phyloP scores from a whole-genome alignment of 805 yeast genomes.

The Diddensiella transvaalensis region DNA sequence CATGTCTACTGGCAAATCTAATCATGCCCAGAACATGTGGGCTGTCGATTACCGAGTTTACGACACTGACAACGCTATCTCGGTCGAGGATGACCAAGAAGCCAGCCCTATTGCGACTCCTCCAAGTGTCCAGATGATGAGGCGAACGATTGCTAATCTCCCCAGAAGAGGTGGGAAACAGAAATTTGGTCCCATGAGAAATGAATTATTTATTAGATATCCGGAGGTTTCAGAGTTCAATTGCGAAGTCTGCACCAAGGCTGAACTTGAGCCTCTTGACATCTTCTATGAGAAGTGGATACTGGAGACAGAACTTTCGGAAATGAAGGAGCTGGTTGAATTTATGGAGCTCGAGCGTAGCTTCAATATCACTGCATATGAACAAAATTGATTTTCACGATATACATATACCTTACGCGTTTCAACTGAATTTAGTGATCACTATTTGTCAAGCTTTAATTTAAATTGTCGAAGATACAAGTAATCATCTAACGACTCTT shows the following conservation, averaged over 20 bases:
- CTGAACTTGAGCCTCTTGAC: conserved; percentile 1
- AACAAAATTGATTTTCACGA: no score
- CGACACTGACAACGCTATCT: background rate
- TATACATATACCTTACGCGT: no score
- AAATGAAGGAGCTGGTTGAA: conserved; percentile 16
- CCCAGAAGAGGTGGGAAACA: conserved; percentile 11
- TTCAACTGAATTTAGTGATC: no score
- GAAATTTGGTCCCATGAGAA: conserved; percentile 7
- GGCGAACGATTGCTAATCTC: background rate
- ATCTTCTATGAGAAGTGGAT: conserved; percentile 11
- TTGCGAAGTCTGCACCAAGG: background rate
- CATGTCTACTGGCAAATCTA: background rate
- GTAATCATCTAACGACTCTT: conserved; percentile 24
- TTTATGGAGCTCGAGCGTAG: conserved; percentile 22
- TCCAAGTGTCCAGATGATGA: conserved; percentile 6
- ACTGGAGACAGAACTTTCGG: conserved; percentile 10
- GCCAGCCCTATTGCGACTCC: conserved; percentile 8
- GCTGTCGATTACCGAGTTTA: conserved; percentile 1
- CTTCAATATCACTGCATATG: conserved; percentile 13
- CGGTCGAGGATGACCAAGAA: background rate
- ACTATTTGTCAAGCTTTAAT: conserved; percentile 4
- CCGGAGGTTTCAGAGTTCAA: conserved; percentile 1
- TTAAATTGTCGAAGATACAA: conserved; percentile 22
- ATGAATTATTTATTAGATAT: conserved; percentile 7
- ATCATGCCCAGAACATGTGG: no score